A percentile compares a stretch with the other conserved stretches of the same genome.
Conservation (phyloP, 192 early-diverging fungal genomes). For the Backusella mclennaniae region DNA sequence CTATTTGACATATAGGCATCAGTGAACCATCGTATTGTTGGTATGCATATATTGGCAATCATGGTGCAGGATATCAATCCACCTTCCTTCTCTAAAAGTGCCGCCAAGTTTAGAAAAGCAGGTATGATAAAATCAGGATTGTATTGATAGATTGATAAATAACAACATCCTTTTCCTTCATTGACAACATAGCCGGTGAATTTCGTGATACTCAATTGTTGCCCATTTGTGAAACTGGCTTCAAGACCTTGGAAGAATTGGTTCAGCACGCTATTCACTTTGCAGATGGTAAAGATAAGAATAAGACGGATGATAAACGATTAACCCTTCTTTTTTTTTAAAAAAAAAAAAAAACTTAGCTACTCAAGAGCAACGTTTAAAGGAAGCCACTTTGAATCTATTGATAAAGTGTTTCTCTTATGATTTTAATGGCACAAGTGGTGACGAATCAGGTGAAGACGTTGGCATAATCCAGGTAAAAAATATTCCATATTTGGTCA, state of each 20-base stretch:
- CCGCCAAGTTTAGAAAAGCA: constrained; percentile 69
- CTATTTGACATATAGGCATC: constrained; percentile 38
- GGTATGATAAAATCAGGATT: constrained; percentile 36
- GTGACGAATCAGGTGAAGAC: constrained; percentile 81
- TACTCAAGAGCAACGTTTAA: constrained; percentile 34
- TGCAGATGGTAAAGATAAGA: constrained; percentile 32
- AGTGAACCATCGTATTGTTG: constrained; percentile 58
- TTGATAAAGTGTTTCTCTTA: constrained; percentile 70
- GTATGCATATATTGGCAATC: constrained; percentile 61
- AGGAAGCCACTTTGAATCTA: constrained; percentile 56
- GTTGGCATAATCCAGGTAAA: constrained; percentile 61
- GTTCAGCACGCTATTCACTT: constrained; percentile 38
- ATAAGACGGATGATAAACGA: background rate
- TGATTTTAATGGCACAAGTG: constrained; percentile 79
- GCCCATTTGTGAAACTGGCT: constrained; percentile 30
- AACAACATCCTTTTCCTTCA: background rate
- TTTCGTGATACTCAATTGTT: constrained; percentile 46
- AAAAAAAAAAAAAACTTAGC: constrained; percentile 14
- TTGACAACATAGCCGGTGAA: constrained; percentile 34
- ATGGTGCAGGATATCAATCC: constrained; percentile 79
- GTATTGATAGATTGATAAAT: background rate
- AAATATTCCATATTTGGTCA: background rate
- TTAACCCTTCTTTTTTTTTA: background rate
- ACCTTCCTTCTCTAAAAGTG: constrained; percentile 55
- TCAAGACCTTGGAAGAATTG: constrained; percentile 42